Conservation (phyloP, 2,329 filamentous ascomycete species). For the Microsporum ferrugineum region DNA sequence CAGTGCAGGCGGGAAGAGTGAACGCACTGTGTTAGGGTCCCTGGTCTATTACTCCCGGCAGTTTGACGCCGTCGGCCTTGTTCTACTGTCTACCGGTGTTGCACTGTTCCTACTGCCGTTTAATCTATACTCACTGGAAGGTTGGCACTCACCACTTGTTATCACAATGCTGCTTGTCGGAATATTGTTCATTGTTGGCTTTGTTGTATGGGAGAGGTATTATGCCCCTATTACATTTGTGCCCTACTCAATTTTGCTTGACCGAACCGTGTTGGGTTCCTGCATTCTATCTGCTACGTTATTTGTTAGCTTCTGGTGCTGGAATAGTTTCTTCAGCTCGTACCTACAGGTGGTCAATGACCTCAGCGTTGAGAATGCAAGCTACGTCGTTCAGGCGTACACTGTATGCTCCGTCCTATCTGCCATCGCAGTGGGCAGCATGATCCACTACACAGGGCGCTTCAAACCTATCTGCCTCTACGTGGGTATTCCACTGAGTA, state of each 20-base stretch:
- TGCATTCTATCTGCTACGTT: slow-evolving; percentile 35
- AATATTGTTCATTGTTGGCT: slow-evolving; percentile 40
- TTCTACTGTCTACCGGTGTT: slow-evolving; percentile 22
- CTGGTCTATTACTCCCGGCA: slow-evolving; percentile 15
- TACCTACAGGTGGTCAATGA: slow-evolving; percentile 44
- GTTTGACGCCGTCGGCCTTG: slow-evolving; percentile 21
- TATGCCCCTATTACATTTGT: slow-evolving; percentile 42
- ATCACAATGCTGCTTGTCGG: slow-evolving; percentile 45
- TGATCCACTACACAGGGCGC: slow-evolving; percentile 37
- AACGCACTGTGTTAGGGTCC: slow-evolving; percentile 11
- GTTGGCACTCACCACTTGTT: slow-evolving; percentile 18
- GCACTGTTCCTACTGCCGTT: slow-evolving; percentile 23
- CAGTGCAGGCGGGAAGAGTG: not conserved
- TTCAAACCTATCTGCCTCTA: slow-evolving; percentile 42
- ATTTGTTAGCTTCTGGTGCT: slow-evolving; percentile 32
- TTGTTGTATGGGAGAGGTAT: slow-evolving; percentile 44
- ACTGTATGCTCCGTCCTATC: slow-evolving; percentile 36
- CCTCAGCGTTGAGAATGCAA: slow-evolving; percentile 30
- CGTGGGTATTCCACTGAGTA: slow-evolving; percentile 39
- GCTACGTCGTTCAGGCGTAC: slow-evolving; percentile 36
- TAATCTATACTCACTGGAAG: slow-evolving; percentile 15
- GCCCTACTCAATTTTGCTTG: slow-evolving; percentile 42
- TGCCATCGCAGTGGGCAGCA: not conserved
- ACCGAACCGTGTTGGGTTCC: slow-evolving; percentile 40
- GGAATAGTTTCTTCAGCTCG: slow-evolving; percentile 42